Evolutionary conservation across 148 eudicot species (phyloP), one percentile per base, ranked within the genome.

Genomic region (Vaccinium darrowii): DNA sequence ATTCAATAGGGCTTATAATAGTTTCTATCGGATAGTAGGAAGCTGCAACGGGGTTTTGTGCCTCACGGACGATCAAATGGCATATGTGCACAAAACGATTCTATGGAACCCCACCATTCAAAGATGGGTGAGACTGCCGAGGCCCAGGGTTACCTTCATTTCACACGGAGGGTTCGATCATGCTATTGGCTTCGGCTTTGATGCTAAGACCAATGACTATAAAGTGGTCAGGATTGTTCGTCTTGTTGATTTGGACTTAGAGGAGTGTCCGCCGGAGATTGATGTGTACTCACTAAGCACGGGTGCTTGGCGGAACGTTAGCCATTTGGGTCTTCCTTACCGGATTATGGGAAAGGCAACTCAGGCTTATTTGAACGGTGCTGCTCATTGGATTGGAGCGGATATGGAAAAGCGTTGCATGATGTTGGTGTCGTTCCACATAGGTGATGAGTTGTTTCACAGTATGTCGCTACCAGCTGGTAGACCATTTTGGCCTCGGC

Each of bases 101-200:
- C 78, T 89, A 12, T 89, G 91, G 89, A 89, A 89, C 54, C 89
- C 91, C 23, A 47, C 36, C 1, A 87, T 89, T 82, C 52, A 56
- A 14, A 86, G 72, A 23, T 74, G 14, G 15, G 5, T 84, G 21
- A 75, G 9, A 18, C 54, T 89, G 23, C 88, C 91, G 0, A 57
- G 5, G 21, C 62, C 62, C 16, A 57, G 62, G 21, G 8, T 60
- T 18, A 54, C 74, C 1, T 11, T 10, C 3, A 11, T 18, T 0
- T 21, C 19, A 25, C 76, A 57, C 43, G 23, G 77, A 3, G 9
- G 5, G 74, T 54, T 23, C 10, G 79, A 36, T 47, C 47, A 54
- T 33, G 86, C 71, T 4, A 81, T 87, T n/a, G 91, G 91, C 30
- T 87, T 89, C 57, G 91, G 91, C 53, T 89, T 81, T 60, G 88